A percentile compares a stretch with the other conserved stretches of the same genome.
These are phyloP conservation scores for Aotearoamyces nothofagi DNA, from an alignment of 2,329 filamentous ascomycete genomes.

Conservation along the genomic window DNA sequence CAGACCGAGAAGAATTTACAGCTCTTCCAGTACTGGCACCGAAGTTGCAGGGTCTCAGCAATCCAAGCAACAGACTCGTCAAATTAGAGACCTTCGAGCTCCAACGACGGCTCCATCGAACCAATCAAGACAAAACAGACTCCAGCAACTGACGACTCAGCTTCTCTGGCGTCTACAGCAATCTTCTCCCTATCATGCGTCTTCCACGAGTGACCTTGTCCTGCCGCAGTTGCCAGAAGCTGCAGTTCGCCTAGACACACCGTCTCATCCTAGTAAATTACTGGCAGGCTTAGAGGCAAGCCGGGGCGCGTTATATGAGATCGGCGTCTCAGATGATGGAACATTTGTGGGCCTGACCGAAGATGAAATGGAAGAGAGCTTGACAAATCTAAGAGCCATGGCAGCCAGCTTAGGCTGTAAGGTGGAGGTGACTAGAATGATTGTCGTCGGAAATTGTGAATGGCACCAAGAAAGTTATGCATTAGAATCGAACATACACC, in stretches of 20 bases:
- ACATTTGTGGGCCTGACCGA: conserved; percentile 75
- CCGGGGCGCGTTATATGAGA: conserved; percentile 85
- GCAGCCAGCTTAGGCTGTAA: conserved; percentile 80
- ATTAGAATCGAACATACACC: conserved; percentile 5
- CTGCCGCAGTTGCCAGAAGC: conserved; percentile 62
- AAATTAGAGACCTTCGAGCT: conserved; percentile 4
- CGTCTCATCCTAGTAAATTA: conserved; percentile 37
- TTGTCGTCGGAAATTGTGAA: conserved; percentile 75
- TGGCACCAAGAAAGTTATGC: conserved; percentile 35
- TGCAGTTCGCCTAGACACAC: conserved; percentile 25
- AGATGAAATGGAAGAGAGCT: conserved; percentile 85
- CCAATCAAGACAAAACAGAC: conserved; percentile 64
- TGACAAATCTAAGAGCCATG: conserved; percentile 77
- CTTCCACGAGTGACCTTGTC: conserved; percentile 58
- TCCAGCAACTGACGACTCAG: conserved; percentile 89
- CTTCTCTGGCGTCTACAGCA: conserved; percentile 90
- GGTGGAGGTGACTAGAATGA: conserved; percentile 66
- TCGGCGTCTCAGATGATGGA: conserved; percentile 90
- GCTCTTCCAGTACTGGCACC: conserved; percentile 50
- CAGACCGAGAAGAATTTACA: conserved; percentile 61
- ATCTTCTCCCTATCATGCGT: conserved; percentile 80
- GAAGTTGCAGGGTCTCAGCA: conserved; percentile 23
- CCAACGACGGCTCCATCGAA: conserved; percentile 20
- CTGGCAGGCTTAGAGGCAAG: conserved; percentile 82
- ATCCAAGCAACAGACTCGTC: conserved; percentile 9